Percentiles rank a stretch among this genome's conserved stretches.
These are phyloP conservation scores for Echria macrotheca DNA, from an alignment of 495 filamentous ascomycete genomes.

Conservation along the genomic window DNA sequence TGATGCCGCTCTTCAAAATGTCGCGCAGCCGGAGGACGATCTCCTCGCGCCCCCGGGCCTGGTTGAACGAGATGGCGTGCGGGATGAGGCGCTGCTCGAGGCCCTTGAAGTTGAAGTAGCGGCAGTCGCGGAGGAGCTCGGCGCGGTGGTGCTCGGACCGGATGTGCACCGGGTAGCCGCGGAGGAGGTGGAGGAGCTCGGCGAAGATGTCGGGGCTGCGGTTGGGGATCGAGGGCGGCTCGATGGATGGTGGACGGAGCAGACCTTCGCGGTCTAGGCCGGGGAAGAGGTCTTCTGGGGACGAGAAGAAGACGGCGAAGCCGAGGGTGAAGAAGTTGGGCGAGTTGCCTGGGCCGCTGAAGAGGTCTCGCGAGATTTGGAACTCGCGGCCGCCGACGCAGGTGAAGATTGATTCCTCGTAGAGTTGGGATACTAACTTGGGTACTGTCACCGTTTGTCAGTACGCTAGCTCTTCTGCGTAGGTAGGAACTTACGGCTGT, in stretches of 20 bases:
- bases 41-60: conserved; percentile 59
- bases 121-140: conserved; percentile 77
- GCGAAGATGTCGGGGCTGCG: conserved; percentile 74
- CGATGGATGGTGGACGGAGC: conserved; percentile 83
- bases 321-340: conserved; percentile 96
- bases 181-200: conserved; percentile 76
- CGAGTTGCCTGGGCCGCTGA: conserved; percentile 75
- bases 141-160: conserved; percentile 70
- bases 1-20: conserved; percentile 76
- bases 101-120: conserved; percentile 88
- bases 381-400: conserved; percentile 81
- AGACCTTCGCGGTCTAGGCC: conserved; percentile 73
- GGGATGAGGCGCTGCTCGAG: conserved; percentile 84
- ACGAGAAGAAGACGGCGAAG: conserved; percentile 82
- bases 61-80: conserved; percentile 72
- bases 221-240: conserved; percentile 74
- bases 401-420: conserved; percentile 87
- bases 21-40: conserved; percentile 81
- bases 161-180: conserved; percentile 83
- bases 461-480: conserved; percentile 2
- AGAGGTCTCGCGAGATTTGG: conserved; percentile 83
- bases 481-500: conserved; percentile 55
- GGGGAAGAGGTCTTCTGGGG: conserved; percentile 75
- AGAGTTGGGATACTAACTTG: conserved; percentile 87
- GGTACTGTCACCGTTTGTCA: conserved; percentile 54